phyloP scores from a whole-genome alignment of 2,329 filamentous ascomycete species.

The Aspergillus alliaceus region DNA sequence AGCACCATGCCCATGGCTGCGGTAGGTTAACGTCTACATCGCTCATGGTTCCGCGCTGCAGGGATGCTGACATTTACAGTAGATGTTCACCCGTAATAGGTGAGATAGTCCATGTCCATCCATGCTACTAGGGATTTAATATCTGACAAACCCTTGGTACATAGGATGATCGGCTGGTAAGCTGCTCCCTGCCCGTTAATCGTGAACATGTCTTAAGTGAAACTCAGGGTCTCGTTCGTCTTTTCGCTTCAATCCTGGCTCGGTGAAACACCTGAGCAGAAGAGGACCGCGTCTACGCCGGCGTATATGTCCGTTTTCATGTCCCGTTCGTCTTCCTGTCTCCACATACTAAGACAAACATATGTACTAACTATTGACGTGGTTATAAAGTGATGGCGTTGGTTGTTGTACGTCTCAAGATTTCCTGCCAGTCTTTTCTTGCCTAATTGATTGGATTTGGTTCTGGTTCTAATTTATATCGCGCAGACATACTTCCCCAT shows the following conservation, averaged over 20 bases:
- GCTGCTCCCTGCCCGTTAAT: constrained; percentile 11
- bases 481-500: constrained; percentile 64
- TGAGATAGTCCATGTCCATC: constrained; percentile 42
- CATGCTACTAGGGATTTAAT: constrained; percentile 5
- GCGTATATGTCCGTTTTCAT: constrained; percentile 75
- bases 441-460: neutral
- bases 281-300: constrained; percentile 66
- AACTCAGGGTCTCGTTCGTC: constrained; percentile 46
- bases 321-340: constrained; percentile 59
- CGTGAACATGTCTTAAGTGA: constrained; percentile 17
- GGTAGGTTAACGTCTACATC: constrained; percentile 44
- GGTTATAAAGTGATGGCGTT: constrained; percentile 59
- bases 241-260: constrained; percentile 51
- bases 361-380: constrained; percentile 13
- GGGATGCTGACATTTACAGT: constrained; percentile 19
- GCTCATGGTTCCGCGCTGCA: neutral
- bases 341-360: neutral
- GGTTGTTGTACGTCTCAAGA: constrained; percentile 43
- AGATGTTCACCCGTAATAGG: constrained; percentile 90
- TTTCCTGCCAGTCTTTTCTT: neutral
- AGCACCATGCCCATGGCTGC: constrained; percentile 94
- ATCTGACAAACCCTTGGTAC: constrained; percentile 10
- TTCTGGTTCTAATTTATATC: constrained; percentile 13
- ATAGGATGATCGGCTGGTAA: constrained; percentile 65
- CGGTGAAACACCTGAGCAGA: constrained; percentile 49